phyloP scores from a whole-genome alignment of 495 filamentous ascomycete genomes.

The Aspergillus carlsbadensis region DNA sequence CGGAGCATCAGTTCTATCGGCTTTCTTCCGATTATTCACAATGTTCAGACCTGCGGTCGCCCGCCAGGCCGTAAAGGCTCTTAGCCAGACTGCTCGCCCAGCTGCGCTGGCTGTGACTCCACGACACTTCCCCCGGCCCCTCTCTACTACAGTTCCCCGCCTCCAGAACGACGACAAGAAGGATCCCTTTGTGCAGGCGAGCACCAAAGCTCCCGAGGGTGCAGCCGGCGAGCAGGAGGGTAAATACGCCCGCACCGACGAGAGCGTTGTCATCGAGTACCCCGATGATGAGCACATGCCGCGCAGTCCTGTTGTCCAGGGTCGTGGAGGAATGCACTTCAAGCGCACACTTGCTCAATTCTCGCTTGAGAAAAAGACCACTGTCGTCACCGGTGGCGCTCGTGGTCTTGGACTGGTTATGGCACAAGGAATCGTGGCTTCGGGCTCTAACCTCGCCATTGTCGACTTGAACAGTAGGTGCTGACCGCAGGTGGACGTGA shows the following conservation, averaged over 20 bases:
- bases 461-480: constrained; percentile 87
- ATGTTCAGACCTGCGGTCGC: constrained; percentile 37
- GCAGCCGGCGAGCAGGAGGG: constrained; percentile 40
- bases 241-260: constrained; percentile 72
- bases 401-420: constrained; percentile 86
- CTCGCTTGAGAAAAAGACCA: constrained; percentile 75
- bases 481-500: background rate
- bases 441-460: constrained; percentile 86
- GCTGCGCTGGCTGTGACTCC: constrained; percentile 17
- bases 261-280: constrained; percentile 71
- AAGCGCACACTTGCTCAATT: constrained; percentile 73
- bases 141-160: constrained; percentile 34
- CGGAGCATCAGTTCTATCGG: background rate
- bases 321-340: constrained; percentile 67
- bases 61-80: constrained; percentile 30
- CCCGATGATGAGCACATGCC: constrained; percentile 70
- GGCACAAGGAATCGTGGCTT: constrained; percentile 82
- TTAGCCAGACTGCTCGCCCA: constrained; percentile 24
- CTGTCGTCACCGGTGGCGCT: constrained; percentile 82
- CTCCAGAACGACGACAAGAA: constrained; percentile 30
- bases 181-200: constrained; percentile 30
- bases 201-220: constrained; percentile 32
- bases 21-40: background rate
- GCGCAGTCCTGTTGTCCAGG: constrained; percentile 61
- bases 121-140: constrained; percentile 20